Base-by-base conservation (phyloP, 2,329 filamentous ascomycete species). In the Alternaria postmessia region DNA sequence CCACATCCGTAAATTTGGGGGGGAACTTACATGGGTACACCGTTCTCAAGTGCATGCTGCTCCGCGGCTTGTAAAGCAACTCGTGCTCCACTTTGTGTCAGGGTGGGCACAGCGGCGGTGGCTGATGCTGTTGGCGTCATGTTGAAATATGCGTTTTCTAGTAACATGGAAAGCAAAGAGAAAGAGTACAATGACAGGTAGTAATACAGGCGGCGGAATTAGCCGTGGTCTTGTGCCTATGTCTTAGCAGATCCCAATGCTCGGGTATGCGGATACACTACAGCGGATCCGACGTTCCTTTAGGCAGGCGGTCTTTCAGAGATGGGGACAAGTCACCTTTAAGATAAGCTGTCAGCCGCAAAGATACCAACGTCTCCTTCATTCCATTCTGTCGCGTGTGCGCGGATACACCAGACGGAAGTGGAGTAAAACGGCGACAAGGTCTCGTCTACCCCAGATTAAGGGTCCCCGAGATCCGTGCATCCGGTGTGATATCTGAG, bases 1-100 rank as follows among this genome's bases (percentile, higher is more conserved):
- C n/a, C 18, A 20, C 30, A 18, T 49, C 14, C 24, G 26, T 53
- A 36, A 30, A 20, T 39, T 20, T 43, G 39, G 16, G 12, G 43
- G 38, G 39, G 14, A 30, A 52, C 53, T 30, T 51, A 69, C 81
- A 81, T 82, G 52, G 64, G 65, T 5, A 77, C 61, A 24, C 71
- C 69, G 28, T 73, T 69, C 16, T 61, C 57, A n/a, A 59, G 44
- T 38, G 75, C 72, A 49, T 73, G 64, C 46, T 67, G 57, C 56
- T 74, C 69, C 36, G 70, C 72, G 38, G 75, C 75, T 58, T 66
- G 54, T 6, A 73, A 58, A 28, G 73, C 74, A n/a, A 65, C 54
- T 24, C 69, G 63, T 32, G 75, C 75, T 18, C 74, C 74, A 30
- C 63, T 59, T 51, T 73, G 72, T 14, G 73, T 74, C 49, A 78